These are phyloP conservation scores for Saprolegnia parasitica DNA, from an alignment of 352 stramenopile species.

Conservation along the genomic window DNA sequence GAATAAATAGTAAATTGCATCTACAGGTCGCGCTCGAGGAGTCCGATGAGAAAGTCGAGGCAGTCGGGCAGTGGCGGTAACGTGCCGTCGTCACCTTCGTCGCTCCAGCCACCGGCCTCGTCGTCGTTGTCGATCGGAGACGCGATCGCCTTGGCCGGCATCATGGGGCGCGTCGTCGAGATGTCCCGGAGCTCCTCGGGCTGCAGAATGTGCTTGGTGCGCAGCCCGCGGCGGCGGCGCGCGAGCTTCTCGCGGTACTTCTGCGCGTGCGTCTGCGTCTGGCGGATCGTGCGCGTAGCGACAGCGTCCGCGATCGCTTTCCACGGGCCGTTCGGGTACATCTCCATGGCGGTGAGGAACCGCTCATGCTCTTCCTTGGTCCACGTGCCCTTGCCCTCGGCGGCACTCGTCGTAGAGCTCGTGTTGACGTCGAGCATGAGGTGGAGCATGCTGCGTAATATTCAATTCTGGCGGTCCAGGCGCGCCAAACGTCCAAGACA, in stretches of 20 bases:
- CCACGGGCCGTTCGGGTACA: constrained; percentile 26
- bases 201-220: constrained; percentile 18
- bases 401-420: neutral
- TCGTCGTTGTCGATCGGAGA: neutral
- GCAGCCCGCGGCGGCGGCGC: constrained; percentile 19
- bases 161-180: neutral
- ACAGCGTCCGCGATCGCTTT: constrained; percentile 25
- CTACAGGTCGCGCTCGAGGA: constrained; percentile 13
- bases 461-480: constrained; percentile 5
- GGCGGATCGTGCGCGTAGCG: constrained; percentile 24
- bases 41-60: constrained; percentile 74
- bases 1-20: neutral
- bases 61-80: constrained; percentile 56
- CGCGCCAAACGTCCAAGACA: neutral
- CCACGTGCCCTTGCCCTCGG: constrained; percentile 27
- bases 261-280: constrained; percentile 29
- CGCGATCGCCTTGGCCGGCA: neutral
- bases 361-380: constrained; percentile 30
- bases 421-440: constrained; percentile 6
- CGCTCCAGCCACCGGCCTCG: constrained; percentile 2
- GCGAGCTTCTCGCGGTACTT: constrained; percentile 29
- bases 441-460: constrained; percentile 1
- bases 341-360: constrained; percentile 26
- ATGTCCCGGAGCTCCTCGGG: constrained; percentile 19
- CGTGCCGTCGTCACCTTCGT: constrained; percentile 25